Evolutionary conservation across 140 eudicot genomes (phyloP).

Genomic region (Bidens hawaiensis): DNA sequence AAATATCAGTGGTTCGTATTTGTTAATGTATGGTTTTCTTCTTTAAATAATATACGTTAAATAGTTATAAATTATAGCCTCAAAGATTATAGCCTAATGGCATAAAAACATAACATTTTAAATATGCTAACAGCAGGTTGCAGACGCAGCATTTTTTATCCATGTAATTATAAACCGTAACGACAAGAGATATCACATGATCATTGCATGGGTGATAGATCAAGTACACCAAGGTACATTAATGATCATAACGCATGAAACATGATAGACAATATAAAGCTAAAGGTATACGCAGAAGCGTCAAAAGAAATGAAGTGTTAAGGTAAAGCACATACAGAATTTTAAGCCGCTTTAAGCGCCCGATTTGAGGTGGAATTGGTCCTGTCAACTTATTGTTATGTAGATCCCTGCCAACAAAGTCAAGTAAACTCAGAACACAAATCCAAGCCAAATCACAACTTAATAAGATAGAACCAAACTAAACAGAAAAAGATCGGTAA

Average conservation of each 20-base stretch:
- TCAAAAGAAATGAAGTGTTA: background rate
- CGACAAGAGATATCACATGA: background rate
- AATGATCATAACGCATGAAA: background rate
- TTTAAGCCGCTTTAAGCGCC: conserved; percentile 88
- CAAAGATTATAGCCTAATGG: background rate
- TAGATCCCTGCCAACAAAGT: conserved; percentile 65
- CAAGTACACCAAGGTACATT: background rate
- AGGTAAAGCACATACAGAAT: conserved; percentile 49
- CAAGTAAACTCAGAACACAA: conserved; percentile 5
- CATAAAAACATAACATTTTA: background rate
- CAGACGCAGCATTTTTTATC: background rate
- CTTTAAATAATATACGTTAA: background rate
- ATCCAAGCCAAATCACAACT: conserved; percentile 16
- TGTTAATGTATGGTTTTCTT: background rate
- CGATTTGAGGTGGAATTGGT: conserved; percentile 95
- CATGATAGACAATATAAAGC: background rate
- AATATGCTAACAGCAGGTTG: background rate
- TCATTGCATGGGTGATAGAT: background rate
- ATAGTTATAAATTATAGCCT: background rate
- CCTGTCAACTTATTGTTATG: conserved; percentile 98
- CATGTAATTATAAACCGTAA: background rate
- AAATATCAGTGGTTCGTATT: background rate
- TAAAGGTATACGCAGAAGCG: conserved; percentile 9
- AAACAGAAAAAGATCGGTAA: background rate
- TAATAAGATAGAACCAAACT: background rate